These are phyloP conservation scores for Coniella lustricola DNA, from an alignment of 2,329 filamentous ascomycete species.

Conservation along the genomic window DNA sequence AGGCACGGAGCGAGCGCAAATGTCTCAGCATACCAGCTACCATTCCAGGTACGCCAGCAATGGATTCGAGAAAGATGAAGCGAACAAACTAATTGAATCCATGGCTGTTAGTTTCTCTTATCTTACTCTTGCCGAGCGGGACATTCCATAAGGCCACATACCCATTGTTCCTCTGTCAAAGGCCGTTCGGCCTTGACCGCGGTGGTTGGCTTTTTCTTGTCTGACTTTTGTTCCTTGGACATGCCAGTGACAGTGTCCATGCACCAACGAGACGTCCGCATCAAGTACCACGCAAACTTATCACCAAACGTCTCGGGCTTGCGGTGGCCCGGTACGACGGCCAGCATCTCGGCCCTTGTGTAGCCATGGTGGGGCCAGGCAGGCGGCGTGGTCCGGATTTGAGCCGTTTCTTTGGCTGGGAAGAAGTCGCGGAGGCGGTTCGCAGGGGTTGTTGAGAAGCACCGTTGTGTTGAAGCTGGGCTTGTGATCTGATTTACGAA, in stretches of 20 bases:
- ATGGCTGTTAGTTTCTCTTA: background rate
- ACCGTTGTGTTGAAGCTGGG: conserved; percentile 23
- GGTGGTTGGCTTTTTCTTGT: conserved; percentile 50
- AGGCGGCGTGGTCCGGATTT: conserved; percentile 55
- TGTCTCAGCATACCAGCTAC: conserved; percentile 92
- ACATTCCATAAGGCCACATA: conserved; percentile 27
- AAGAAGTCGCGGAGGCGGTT: conserved; percentile 53
- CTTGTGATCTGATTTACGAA: conserved; percentile 20
- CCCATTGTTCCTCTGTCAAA: conserved; percentile 81
- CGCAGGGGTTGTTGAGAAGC: conserved; percentile 44
- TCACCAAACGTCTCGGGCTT: conserved; percentile 67
- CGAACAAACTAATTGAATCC: conserved; percentile 53
- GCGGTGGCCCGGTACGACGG: conserved; percentile 69
- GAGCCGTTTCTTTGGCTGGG: conserved; percentile 51
- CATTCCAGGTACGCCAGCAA: conserved; percentile 95
- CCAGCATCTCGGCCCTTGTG: conserved; percentile 70
- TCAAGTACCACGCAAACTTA: conserved; percentile 67
- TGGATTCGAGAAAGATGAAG: conserved; percentile 89
- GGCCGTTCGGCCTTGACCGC: conserved; percentile 47
- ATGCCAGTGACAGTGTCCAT: conserved; percentile 77
- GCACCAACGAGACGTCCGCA: conserved; percentile 68
- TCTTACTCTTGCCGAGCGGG: background rate
- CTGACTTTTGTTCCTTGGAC: conserved; percentile 62
- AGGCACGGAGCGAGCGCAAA: conserved; percentile 70
- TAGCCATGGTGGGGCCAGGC: conserved; percentile 69